Evolutionary conservation across 2,329 filamentous ascomycete species (phyloP).

Genomic region (Fusarium pseudograminearum): DNA sequence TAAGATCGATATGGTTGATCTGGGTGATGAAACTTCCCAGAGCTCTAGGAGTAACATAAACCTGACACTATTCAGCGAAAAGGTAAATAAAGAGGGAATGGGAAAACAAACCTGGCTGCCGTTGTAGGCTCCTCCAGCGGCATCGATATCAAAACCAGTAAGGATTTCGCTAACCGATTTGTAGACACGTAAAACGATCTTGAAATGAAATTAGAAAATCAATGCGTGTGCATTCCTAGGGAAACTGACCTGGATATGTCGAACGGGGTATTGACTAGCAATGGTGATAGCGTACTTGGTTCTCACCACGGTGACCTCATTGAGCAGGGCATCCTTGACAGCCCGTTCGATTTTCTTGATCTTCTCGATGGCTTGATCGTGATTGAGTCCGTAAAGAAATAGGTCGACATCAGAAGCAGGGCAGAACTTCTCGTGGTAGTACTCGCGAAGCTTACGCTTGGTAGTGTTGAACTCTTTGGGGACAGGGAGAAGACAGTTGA

Average conservation of each 20-base stretch:
- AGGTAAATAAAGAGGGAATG: not conserved
- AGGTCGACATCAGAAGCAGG: slow-evolving; percentile 89
- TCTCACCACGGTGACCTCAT: slow-evolving; percentile 85
- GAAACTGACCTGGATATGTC: slow-evolving; percentile 73
- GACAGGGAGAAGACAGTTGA: slow-evolving; percentile 81
- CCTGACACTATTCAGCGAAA: slow-evolving; percentile 61
- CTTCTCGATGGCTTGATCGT: slow-evolving; percentile 83
- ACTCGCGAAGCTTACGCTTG: slow-evolving; percentile 74
- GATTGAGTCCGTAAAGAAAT: slow-evolving; percentile 83
- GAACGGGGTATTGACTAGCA: slow-evolving; percentile 83
- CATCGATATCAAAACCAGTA: slow-evolving; percentile 90
- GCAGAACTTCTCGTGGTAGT: slow-evolving; percentile 84
- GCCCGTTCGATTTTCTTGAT: slow-evolving; percentile 83
- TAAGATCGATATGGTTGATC: slow-evolving; percentile 82
- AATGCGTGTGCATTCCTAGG: not conserved
- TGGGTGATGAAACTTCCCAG: slow-evolving; percentile 85
- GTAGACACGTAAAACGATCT: slow-evolving; percentile 88
- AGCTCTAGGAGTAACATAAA: slow-evolving; percentile 82
- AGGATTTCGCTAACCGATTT: slow-evolving; percentile 86
- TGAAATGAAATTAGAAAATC: slow-evolving; percentile 16
- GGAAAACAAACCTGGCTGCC: slow-evolving; percentile 56
- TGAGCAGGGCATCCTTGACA: slow-evolving; percentile 81
- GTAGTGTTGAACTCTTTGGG: slow-evolving; percentile 70
- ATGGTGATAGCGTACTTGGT: slow-evolving; percentile 92
- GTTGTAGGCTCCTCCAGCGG: slow-evolving; percentile 83